These are phyloP conservation scores for Calycina marina DNA, from an alignment of 2,329 filamentous ascomycete genomes.

Conservation along the genomic window DNA sequence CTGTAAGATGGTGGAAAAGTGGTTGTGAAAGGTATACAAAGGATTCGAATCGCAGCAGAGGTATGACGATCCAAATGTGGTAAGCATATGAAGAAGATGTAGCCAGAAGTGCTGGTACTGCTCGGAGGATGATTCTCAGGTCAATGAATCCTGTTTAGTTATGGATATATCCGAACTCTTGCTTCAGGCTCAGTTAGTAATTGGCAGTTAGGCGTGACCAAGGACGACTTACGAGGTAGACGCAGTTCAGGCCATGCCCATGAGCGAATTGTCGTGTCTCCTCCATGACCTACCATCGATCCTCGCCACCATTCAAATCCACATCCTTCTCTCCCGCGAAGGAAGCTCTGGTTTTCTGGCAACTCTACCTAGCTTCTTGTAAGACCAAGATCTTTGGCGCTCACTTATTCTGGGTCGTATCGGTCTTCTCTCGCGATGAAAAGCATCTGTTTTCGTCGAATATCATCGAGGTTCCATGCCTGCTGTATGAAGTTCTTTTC, in stretches of 20 bases:
- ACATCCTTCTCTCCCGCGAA: background rate
- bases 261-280: background rate
- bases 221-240: too few species aligned
- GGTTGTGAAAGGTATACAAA: too few species aligned
- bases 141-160: too few species aligned
- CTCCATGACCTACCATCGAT: background rate
- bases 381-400: background rate
- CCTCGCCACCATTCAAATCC: background rate
- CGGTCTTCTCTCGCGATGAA: background rate
- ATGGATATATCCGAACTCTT: too few species aligned
- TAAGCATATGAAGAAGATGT: too few species aligned
- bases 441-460: background rate
- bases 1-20: too few species aligned
- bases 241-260: background rate
- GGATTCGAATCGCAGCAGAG: too few species aligned
- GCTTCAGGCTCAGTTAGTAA: too few species aligned
- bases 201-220: too few species aligned
- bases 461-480: slow-evolving; percentile 1
- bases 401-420: slow-evolving; percentile 5
- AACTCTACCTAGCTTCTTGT: background rate
- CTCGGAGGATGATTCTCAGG: too few species aligned
- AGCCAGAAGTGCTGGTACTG: too few species aligned
- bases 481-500: background rate
- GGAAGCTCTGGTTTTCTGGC: background rate
- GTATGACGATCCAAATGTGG: too few species aligned